Evolutionary conservation across 1,284 basidiomycete species (phyloP).

Genomic region (Sanghuangporus sanghuang): DNA sequence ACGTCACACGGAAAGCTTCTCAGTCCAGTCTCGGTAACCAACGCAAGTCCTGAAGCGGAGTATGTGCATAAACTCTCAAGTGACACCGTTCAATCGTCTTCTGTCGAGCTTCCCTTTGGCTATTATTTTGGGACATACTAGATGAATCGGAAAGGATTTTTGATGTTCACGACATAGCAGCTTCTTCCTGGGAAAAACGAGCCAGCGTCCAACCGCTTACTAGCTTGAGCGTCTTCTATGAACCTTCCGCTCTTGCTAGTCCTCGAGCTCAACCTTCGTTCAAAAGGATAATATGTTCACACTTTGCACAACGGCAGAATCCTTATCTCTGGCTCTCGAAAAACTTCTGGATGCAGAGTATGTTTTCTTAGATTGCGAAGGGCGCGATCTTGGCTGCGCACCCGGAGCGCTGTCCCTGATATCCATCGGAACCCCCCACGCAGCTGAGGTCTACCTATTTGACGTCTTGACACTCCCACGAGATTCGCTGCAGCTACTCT

Average conservation of each 20-base stretch:
- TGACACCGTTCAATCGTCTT: too few relatives aligned
- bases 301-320: not conserved
- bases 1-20: not conserved
- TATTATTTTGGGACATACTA: too few relatives aligned
- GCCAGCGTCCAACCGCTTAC: too few relatives aligned
- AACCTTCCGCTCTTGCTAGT: too few relatives aligned
- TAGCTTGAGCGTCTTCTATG: too few relatives aligned
- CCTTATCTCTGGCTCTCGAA: conserved; percentile 7
- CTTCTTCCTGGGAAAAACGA: too few relatives aligned
- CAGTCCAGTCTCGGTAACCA: too few relatives aligned
- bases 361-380: conserved; percentile 34
- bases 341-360: conserved; percentile 24
- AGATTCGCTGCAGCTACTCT: conserved; percentile 27
- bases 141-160: too few relatives aligned
- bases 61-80: too few relatives aligned
- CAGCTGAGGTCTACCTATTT: conserved; percentile 36
- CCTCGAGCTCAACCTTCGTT: not conserved
- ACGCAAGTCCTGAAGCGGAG: too few relatives aligned
- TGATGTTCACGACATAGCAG: too few relatives aligned
- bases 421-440: conserved; percentile 35
- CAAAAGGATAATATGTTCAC: conserved; percentile 1
- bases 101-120: too few relatives aligned
- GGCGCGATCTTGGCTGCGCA: conserved; percentile 32
- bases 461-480: conserved; percentile 32
- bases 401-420: conserved; percentile 37